Evolutionary conservation across 1,139 yeast species (phyloP).

Genomic region (Hansenula sp.): DNA sequence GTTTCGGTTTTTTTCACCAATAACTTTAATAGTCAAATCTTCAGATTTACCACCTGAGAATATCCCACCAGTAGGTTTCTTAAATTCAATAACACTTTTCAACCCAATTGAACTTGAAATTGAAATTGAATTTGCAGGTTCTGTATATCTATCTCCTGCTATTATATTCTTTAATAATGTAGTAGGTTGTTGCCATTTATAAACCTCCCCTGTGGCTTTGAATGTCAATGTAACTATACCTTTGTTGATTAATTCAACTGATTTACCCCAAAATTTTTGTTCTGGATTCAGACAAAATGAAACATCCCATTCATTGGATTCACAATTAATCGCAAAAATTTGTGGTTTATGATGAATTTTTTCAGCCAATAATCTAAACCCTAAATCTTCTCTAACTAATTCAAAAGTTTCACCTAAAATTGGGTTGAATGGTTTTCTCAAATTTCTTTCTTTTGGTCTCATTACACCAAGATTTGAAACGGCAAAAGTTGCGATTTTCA

Average conservation of each 20-base stretch:
- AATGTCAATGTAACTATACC: slow-evolving; percentile 61
- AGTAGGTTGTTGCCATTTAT: slow-evolving; percentile 79
- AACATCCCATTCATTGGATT: slow-evolving; percentile 71
- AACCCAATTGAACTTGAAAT: slow-evolving; percentile 66
- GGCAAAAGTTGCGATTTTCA: slow-evolving; percentile 80
- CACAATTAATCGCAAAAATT: slow-evolving; percentile 75
- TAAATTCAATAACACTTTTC: slow-evolving; percentile 68
- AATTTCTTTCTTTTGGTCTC: slow-evolving; percentile 68
- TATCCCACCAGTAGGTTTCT: slow-evolving; percentile 42
- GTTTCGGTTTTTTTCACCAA: slow-evolving; percentile 28
- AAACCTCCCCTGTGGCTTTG: slow-evolving; percentile 61
- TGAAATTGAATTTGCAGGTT: slow-evolving; percentile 70
- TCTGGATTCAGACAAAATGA: slow-evolving; percentile 72
- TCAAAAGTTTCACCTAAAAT: slow-evolving; percentile 85
- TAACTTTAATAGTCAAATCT: slow-evolving; percentile 57
- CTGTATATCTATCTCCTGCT: slow-evolving; percentile 95
- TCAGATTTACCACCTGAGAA: slow-evolving; percentile 88
- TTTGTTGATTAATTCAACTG: slow-evolving; percentile 73
- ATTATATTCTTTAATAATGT: slow-evolving; percentile 79
- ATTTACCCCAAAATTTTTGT: slow-evolving; percentile 95
- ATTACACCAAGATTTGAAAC: slow-evolving; percentile 66
- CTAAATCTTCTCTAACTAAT: slow-evolving; percentile 72
- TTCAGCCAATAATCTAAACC: slow-evolving; percentile 66
- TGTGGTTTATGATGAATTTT: slow-evolving; percentile 83
- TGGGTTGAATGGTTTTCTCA: slow-evolving; percentile 91